Percentiles rank a stretch among this genome's conserved stretches.
Conservation (phyloP, 805 yeast genomes). For the Suhomyces pyralidae region DNA sequence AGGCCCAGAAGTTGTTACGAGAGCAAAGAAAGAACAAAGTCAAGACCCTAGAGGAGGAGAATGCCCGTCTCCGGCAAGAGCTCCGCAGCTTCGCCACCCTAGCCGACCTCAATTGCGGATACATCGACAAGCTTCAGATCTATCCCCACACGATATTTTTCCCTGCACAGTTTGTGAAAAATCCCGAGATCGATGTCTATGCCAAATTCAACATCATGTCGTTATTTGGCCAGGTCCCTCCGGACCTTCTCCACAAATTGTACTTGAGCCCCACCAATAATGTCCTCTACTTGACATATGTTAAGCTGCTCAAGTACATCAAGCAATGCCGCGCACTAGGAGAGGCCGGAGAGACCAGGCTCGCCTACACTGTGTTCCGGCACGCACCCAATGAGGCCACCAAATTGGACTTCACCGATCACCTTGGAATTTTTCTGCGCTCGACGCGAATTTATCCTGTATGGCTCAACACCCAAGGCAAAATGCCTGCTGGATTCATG, state of each 20-base stretch:
- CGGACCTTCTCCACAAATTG: neutral
- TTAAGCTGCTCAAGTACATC: neutral
- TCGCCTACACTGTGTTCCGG: neutral
- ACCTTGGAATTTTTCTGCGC: neutral
- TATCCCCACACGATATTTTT: neutral
- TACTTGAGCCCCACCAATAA: neutral
- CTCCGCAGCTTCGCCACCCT: neutral
- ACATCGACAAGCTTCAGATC: neutral
- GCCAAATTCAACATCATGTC: neutral
- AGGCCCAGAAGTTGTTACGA: constrained; percentile 5
- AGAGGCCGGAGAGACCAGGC: neutral
- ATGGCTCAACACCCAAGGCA: neutral
- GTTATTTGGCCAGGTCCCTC: neutral
- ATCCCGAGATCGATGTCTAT: neutral
- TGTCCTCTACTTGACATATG: neutral
- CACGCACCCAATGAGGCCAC: neutral
- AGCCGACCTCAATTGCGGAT: neutral
- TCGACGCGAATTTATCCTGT: neutral
- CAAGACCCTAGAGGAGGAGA: constrained; percentile 2
- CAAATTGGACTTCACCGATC: neutral
- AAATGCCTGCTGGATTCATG: constrained; percentile 2
- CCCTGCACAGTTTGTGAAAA: neutral
- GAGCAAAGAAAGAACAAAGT: constrained; percentile 4
- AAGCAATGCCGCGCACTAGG: neutral
- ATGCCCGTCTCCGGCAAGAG: neutral